A percentile compares a stretch with the other conserved stretches of the same genome.
Conservation (phyloP, 2,329 filamentous ascomycete species). For the Ophiostoma himal-ulmi region DNA sequence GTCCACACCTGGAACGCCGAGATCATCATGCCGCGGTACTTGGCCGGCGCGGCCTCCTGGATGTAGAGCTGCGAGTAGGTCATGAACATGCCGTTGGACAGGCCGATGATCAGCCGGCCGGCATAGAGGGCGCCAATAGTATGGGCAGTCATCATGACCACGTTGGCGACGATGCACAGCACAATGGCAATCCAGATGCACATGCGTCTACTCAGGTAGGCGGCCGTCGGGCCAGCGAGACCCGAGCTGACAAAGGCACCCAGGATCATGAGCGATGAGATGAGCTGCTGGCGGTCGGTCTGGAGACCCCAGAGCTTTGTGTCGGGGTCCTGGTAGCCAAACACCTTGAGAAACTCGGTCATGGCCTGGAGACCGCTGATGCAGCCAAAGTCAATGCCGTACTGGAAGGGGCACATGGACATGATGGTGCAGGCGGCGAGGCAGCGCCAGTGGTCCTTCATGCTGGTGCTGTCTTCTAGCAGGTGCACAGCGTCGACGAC, state of each 20-base stretch:
- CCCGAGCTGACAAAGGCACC: constrained; percentile 43
- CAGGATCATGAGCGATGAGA: constrained; percentile 44
- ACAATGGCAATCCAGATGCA: constrained; percentile 45
- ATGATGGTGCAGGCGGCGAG: constrained; percentile 42
- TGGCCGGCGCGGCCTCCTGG: constrained; percentile 33
- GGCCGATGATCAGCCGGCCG: constrained; percentile 49
- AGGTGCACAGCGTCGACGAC: not conserved
- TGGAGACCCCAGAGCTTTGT: constrained; percentile 43
- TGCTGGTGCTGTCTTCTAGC: constrained; percentile 24
- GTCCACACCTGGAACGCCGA: constrained; percentile 33
- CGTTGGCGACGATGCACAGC: constrained; percentile 45
- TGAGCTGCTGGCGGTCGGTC: constrained; percentile 42
- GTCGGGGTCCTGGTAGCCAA: constrained; percentile 34
- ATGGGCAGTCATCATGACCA: constrained; percentile 53
- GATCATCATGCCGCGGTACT: constrained; percentile 36
- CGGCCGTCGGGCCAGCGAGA: constrained; percentile 37
- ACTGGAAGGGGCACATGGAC: constrained; percentile 47
- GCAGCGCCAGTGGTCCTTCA: constrained; percentile 33
- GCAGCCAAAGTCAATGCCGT: constrained; percentile 38
- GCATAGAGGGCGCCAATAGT: constrained; percentile 49
- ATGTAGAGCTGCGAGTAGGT: constrained; percentile 42
- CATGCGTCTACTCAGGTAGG: constrained; percentile 33
- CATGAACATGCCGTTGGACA: constrained; percentile 54
- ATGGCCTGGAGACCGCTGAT: constrained; percentile 31
- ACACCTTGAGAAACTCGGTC: constrained; percentile 43